phyloP scores from a whole-genome alignment of 257 asterid genomes.

The Fraxinus quadrangulata region DNA sequence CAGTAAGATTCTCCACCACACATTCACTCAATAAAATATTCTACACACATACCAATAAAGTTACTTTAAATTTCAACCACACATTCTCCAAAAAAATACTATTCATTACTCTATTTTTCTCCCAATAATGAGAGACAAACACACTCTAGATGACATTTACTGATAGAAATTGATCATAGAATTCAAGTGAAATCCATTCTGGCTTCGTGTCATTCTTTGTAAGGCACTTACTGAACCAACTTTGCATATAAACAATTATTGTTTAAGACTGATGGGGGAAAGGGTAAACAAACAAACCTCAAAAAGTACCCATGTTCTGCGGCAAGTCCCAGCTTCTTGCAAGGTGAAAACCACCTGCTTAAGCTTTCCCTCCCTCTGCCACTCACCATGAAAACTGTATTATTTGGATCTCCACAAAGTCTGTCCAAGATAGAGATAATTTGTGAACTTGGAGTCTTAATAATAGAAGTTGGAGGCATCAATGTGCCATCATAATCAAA shows the following conservation, averaged over 20 bases:
- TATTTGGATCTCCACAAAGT: slow-evolving; percentile 59
- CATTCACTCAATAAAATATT: too few relatives aligned
- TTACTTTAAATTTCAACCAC: too few relatives aligned
- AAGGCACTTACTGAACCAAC: background rate
- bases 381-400: slow-evolving; percentile 69
- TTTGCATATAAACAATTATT: background rate
- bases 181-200: background rate
- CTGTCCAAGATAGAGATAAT: slow-evolving; percentile 66
- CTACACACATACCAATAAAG: too few relatives aligned
- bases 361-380: slow-evolving; percentile 80
- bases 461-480: slow-evolving; percentile 73
- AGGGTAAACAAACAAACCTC: slow-evolving; percentile 45
- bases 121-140: too few relatives aligned
- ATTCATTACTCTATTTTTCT: too few relatives aligned
- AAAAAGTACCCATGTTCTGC: slow-evolving; percentile 86
- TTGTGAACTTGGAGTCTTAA: slow-evolving; percentile 60
- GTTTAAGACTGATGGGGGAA: background rate
- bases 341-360: slow-evolving; percentile 70
- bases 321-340: slow-evolving; percentile 75
- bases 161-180: background rate
- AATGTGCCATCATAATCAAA: slow-evolving; percentile 87
- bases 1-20: too few relatives aligned
- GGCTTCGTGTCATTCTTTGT: background rate
- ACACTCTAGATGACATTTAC: background rate
- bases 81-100: too few relatives aligned